Evolutionary conservation across 2,329 filamentous ascomycete species (phyloP).

Genomic region (Aspergillus sojae): DNA sequence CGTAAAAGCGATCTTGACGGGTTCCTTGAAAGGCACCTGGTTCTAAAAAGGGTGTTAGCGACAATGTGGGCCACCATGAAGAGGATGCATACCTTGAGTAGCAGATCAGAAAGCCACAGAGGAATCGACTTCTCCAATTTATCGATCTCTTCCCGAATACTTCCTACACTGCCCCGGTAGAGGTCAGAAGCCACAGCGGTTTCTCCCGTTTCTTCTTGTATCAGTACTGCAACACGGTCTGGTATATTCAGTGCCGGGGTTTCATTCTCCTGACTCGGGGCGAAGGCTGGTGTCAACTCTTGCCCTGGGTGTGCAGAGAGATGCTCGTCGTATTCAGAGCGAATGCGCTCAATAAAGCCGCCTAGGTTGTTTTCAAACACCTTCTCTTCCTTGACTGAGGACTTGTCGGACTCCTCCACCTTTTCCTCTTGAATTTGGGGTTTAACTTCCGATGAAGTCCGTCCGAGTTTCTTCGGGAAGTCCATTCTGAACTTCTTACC

Average conservation of each 20-base stretch:
- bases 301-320: slow-evolving; percentile 41
- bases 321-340: slow-evolving; percentile 49
- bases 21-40: slow-evolving; percentile 80
- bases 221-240: slow-evolving; percentile 60
- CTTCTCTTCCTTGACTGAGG: slow-evolving; percentile 54
- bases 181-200: slow-evolving; percentile 74
- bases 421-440: slow-evolving; percentile 76
- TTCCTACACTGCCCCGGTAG: slow-evolving; percentile 84
- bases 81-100: slow-evolving; percentile 61
- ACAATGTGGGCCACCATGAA: slow-evolving; percentile 19
- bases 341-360: slow-evolving; percentile 50
- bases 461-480: slow-evolving; percentile 76
- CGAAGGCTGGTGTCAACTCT: slow-evolving; percentile 42
- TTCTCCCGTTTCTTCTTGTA: slow-evolving; percentile 66
- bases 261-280: slow-evolving; percentile 47
- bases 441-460: slow-evolving; percentile 69
- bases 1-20: slow-evolving; percentile 93
- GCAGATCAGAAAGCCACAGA: slow-evolving; percentile 87
- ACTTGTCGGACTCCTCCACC: slow-evolving; percentile 55
- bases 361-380: slow-evolving; percentile 50
- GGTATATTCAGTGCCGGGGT: slow-evolving; percentile 50
- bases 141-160: slow-evolving; percentile 75
- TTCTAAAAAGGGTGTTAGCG: slow-evolving; percentile 57
- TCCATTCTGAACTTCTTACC: slow-evolving; percentile 82
- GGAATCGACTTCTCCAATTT: slow-evolving; percentile 83